Evolutionary conservation across 352 stramenopile species (phyloP).

Genomic region (Phytophthora nicotianae): DNA sequence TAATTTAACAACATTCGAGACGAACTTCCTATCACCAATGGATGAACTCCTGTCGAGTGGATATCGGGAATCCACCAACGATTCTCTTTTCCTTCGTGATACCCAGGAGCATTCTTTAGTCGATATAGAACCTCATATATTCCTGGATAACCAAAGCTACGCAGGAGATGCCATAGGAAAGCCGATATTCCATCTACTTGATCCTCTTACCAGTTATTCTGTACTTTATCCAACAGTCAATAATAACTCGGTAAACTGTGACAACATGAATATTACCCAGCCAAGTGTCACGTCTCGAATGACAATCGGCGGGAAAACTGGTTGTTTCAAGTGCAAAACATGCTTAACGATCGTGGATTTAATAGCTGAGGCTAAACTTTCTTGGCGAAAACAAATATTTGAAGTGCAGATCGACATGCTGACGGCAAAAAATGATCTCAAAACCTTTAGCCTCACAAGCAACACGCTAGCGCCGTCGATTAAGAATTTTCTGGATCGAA

Average conservation of each 20-base stretch:
- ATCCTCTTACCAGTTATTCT: constrained; percentile 41
- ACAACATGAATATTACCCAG: constrained; percentile 48
- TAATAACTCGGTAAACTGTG: constrained; percentile 40
- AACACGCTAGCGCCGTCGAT: constrained; percentile 38
- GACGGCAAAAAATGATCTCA: constrained; percentile 45
- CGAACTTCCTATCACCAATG: constrained; percentile 42
- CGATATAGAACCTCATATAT: constrained; percentile 44
- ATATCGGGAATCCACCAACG: constrained; percentile 7
- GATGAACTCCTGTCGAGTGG: constrained; percentile 33
- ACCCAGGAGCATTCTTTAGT: constrained; percentile 34
- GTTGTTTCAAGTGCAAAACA: constrained; percentile 70
- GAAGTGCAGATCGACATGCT: constrained; percentile 64
- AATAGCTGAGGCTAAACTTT: constrained; percentile 35
- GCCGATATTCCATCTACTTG: constrained; percentile 50
- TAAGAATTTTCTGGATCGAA: constrained; percentile 31
- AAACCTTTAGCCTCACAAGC: constrained; percentile 35
- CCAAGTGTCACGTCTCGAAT: constrained; percentile 54
- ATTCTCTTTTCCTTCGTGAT: constrained; percentile 12
- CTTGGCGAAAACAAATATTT: constrained; percentile 53
- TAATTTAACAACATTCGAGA: constrained; percentile 44
- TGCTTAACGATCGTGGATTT: constrained; percentile 47
- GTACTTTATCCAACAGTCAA: constrained; percentile 55
- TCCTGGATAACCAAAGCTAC: constrained; percentile 56
- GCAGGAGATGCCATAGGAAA: constrained; percentile 35
- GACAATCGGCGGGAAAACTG: constrained; percentile 52